Conservation (phyloP, 306 rosid genomes). For the Sesbania bispinosa region DNA sequence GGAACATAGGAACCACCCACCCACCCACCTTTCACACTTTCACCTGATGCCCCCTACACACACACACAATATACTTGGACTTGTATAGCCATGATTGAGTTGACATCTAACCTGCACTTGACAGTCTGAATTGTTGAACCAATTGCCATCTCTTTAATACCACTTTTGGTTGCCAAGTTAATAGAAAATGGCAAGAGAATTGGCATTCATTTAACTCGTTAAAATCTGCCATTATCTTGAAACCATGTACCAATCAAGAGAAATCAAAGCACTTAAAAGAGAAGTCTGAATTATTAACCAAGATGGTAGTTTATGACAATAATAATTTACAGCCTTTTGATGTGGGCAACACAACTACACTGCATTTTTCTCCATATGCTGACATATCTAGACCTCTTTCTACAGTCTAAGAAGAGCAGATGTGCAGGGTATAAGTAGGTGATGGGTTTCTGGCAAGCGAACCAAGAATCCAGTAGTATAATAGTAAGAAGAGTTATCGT, state of each 20-base stretch:
- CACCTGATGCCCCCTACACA: no score
- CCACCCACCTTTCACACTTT: no score
- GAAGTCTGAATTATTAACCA: conserved; percentile 29
- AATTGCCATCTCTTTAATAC: no score
- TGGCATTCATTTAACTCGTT: not conserved
- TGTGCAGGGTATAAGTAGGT: conserved; percentile 34
- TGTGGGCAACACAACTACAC: conserved; percentile 35
- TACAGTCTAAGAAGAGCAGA: conserved; percentile 35
- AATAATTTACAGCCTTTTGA: conserved; percentile 35
- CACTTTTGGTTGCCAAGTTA: not conserved
- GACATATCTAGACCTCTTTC: no score
- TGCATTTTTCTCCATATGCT: no score
- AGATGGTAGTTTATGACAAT: conserved; percentile 33
- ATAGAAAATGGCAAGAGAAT: not conserved
- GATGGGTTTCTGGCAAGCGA: conserved; percentile 45
- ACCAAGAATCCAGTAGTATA: no score
- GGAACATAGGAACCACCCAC: conserved; percentile 11
- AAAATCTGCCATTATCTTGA: not conserved
- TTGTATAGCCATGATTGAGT: not conserved
- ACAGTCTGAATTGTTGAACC: not conserved
- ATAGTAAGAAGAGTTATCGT: no score
- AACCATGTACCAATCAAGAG: no score
- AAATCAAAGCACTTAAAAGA: no score
- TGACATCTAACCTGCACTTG: not conserved
- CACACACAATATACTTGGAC: not conserved